Evolutionary conservation across 2,329 filamentous ascomycete species (phyloP).

Genomic region (Xylaria sp.): DNA sequence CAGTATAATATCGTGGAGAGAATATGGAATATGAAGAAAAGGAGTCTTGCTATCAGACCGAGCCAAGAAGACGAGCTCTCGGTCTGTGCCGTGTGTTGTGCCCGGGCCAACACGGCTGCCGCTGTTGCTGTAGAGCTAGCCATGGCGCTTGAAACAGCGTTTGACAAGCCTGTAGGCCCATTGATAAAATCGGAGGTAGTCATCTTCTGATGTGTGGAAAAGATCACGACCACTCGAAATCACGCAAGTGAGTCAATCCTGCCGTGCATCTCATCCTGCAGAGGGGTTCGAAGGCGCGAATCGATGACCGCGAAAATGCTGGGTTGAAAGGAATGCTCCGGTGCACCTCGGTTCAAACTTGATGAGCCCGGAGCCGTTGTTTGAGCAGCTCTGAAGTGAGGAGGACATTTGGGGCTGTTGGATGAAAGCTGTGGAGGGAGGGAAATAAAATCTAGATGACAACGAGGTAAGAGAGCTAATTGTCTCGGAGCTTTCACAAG

Average conservation of each 20-base stretch:
- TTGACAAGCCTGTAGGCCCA: conserved; percentile 39
- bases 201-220: conserved; percentile 23
- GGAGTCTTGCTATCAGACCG: conserved; percentile 64
- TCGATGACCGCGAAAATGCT: conserved; percentile 14
- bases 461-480: conserved; percentile 26
- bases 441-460: conserved; percentile 3
- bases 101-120: conserved; percentile 40
- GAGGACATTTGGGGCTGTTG: conserved; percentile 39
- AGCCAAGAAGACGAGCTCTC: conserved; percentile 60
- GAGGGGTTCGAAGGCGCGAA: conserved; percentile 23
- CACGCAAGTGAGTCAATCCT: conserved; percentile 18
- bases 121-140: conserved; percentile 43
- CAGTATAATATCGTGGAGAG: conserved; percentile 75
- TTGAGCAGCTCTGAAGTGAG: conserved; percentile 28
- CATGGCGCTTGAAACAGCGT: conserved; percentile 43
- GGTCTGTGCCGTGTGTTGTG: conserved; percentile 42
- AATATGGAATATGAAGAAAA: conserved; percentile 65
- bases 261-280: conserved; percentile 41
- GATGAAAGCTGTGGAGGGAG: conserved; percentile 12
- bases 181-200: conserved; percentile 21
- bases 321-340: not conserved
- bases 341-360: conserved; percentile 27
- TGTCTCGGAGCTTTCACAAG: conserved; percentile 14
- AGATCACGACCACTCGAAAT: conserved; percentile 8
- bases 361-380: conserved; percentile 30